Conservation (phyloP, 257 asterid species). For the Salvia miltiorrhiza region DNA sequence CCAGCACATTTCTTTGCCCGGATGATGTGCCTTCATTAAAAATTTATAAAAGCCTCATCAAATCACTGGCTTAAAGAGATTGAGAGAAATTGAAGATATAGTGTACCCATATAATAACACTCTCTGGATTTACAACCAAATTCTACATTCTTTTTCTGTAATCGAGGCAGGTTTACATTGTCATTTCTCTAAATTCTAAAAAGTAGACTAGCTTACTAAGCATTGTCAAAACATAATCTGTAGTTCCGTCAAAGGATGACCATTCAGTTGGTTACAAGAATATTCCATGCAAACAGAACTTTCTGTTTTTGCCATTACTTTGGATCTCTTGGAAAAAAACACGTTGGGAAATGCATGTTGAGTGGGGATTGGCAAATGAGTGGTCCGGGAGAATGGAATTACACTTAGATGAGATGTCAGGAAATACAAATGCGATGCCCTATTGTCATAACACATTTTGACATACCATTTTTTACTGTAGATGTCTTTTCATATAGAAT, state of each 20-base stretch:
- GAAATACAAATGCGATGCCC: neutral
- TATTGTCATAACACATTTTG: neutral
- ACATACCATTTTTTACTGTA: neutral
- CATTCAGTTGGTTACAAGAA: neutral
- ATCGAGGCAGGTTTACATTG: neutral
- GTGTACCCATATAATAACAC: neutral
- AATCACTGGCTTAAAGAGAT: constrained; percentile 5
- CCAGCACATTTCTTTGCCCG: constrained; percentile 52
- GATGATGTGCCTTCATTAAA: constrained; percentile 43
- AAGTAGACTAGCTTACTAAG: neutral
- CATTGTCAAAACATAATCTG: neutral
- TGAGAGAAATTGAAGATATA: neutral
- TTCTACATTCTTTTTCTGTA: neutral
- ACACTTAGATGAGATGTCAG: neutral
- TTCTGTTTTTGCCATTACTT: neutral
- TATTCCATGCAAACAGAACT: neutral
- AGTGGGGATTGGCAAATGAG: neutral
- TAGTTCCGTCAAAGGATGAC: neutral
- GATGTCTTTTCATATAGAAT: neutral
- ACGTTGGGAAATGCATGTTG: neutral
- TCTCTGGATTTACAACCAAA: neutral
- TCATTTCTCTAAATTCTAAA: neutral
- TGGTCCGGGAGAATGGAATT: neutral
- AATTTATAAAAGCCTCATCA: neutral
- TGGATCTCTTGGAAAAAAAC: neutral